phyloP scores from a whole-genome alignment of 140 eudicot genomes.

The Anethum foeniculum region DNA sequence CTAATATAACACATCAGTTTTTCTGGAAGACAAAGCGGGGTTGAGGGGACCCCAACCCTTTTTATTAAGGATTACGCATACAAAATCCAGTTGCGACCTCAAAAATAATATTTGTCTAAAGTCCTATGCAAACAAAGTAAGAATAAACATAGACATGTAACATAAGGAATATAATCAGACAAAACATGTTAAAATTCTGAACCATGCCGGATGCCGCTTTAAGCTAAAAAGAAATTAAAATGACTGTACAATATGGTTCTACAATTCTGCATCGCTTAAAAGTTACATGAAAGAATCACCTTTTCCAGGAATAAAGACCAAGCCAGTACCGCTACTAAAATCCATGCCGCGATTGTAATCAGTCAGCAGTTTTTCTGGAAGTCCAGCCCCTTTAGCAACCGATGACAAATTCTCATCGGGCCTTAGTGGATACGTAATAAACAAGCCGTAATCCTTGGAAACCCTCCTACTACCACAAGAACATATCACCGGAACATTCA shows the following conservation, averaged over 20 bases:
- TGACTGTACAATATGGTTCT: background rate
- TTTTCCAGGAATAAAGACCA: slow-evolving; percentile 68
- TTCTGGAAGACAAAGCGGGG: background rate
- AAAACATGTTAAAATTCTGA: background rate
- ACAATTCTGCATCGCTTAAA: background rate
- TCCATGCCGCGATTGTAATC: slow-evolving; percentile 44
- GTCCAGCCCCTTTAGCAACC: slow-evolving; percentile 29
- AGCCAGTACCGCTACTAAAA: slow-evolving; percentile 42
- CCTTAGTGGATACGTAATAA: slow-evolving; percentile 52
- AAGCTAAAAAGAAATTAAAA: too few relatives aligned
- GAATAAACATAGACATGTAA: background rate
- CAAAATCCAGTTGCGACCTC: background rate
- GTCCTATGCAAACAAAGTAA: background rate
- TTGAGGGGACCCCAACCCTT: background rate
- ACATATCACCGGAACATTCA: slow-evolving; percentile 51
- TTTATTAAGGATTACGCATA: background rate
- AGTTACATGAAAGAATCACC: slow-evolving; percentile 24
- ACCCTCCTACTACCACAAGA: slow-evolving; percentile 46
- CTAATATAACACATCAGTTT: background rate
- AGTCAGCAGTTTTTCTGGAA: slow-evolving; percentile 45
- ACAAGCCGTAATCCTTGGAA: slow-evolving; percentile 55
- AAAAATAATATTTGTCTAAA: background rate
- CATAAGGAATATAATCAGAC: background rate
- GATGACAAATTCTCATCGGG: slow-evolving; percentile 47
- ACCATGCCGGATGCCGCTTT: background rate